These are phyloP conservation scores for Emmonsiellopsis sp. DNA, from an alignment of 2,329 filamentous ascomycete genomes.

Conservation along the genomic window DNA sequence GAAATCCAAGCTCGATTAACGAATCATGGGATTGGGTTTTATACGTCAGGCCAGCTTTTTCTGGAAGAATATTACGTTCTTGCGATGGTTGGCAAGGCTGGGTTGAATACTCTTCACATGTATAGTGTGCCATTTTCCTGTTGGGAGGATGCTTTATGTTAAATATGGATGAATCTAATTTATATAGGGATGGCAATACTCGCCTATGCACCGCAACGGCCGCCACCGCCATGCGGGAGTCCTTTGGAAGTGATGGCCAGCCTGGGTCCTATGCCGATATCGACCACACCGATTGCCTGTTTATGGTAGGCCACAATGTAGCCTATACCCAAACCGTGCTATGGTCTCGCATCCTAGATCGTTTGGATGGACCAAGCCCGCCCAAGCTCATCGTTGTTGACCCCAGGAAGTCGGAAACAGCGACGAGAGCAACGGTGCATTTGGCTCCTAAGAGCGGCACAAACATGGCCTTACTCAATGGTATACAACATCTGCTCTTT, in stretches of 20 bases:
- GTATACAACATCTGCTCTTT: conserved; percentile 28
- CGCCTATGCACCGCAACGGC: conserved; percentile 31
- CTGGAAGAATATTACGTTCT: conserved; percentile 32
- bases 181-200: conserved; percentile 29
- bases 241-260: conserved; percentile 29
- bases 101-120: conserved; percentile 30
- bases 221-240: conserved; percentile 30
- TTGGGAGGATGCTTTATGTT: not conserved
- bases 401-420: conserved; percentile 24
- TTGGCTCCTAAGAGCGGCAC: conserved; percentile 26
- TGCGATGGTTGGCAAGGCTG: conserved; percentile 30
- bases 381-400: conserved; percentile 29
- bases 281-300: conserved; percentile 28
- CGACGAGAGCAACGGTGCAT: conserved; percentile 26
- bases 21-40: conserved; percentile 30
- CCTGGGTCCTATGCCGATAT: conserved; percentile 29
- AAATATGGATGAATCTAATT: not conserved
- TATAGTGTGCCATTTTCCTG: conserved; percentile 9
- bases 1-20: conserved; percentile 22
- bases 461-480: conserved; percentile 30
- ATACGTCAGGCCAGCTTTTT: conserved; percentile 30
- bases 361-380: conserved; percentile 25
- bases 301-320: conserved; percentile 30
- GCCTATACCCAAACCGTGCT: conserved; percentile 29
- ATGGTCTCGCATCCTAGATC: conserved; percentile 27